Percentiles rank a stretch among this genome's conserved stretches.
Evolutionary conservation across 352 stramenopile genomes (phyloP).

Genomic region (Poterioochromonas sp.): DNA sequence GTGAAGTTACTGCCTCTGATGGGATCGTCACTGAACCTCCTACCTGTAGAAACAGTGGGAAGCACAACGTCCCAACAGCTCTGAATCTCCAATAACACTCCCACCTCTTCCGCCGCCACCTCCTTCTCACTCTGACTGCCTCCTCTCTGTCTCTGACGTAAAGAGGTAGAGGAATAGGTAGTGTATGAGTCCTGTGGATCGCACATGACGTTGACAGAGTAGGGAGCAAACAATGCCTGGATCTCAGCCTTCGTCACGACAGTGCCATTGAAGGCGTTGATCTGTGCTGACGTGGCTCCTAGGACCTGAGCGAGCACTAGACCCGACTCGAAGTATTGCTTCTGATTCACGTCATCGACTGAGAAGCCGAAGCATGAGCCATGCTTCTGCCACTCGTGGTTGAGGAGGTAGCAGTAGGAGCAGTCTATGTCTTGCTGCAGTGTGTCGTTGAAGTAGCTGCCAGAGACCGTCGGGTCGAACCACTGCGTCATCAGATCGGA

Average conservation of each 20-base stretch:
- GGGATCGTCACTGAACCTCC: no score
- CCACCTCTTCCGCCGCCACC: background rate
- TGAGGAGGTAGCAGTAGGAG: background rate
- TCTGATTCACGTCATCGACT: background rate
- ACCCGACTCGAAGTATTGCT: background rate
- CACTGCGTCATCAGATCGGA: background rate
- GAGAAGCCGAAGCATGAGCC: background rate
- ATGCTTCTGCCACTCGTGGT: slow-evolving; percentile 26
- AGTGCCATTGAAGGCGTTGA: background rate
- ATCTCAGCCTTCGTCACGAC: background rate
- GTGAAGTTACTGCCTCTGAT: no score
- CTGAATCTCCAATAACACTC: slow-evolving; percentile 5
- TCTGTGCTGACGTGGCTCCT: background rate
- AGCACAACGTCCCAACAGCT: background rate
- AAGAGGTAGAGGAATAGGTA: no score
- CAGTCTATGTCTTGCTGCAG: background rate
- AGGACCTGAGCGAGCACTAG: background rate
- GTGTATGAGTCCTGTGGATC: background rate
- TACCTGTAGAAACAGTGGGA: no score
- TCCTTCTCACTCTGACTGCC: background rate
- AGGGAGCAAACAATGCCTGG: background rate
- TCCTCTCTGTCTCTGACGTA: no score
- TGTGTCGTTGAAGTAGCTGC: background rate
- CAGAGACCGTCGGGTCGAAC: background rate
- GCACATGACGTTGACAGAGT: slow-evolving; percentile 9